Evolutionary conservation across 139 green algal genomes (phyloP), one percentile per base, ranked within the genome.

Genomic region (Coccomyxa sp.): DNA sequence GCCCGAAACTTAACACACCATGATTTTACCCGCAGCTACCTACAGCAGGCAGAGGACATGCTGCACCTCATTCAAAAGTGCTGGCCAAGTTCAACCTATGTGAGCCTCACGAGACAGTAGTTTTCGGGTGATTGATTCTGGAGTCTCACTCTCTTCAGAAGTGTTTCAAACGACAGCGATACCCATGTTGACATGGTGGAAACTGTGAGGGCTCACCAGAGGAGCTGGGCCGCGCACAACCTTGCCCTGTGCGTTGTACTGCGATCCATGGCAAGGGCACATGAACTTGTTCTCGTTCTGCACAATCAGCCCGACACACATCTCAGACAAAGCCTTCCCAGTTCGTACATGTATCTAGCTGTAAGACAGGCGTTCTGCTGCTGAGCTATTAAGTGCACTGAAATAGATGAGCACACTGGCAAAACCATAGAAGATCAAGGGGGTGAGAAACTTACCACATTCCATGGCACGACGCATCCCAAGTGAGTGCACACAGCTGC

Each of bases 241-340:
- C 92, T 98, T 98, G 90, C 97, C 97, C 87, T 98, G 85, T 60
- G 79, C 74, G 90, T 99, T 97, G 93, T 99, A 99, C 89, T 98
- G 97, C 58, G 94, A 98, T 81, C 97, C 97, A 90, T 99, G 97
- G 95, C 97, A 99, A 31, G 97, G 97, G 95, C 97, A 99, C 92
- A 96, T 98, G 94, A 99, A 99, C 95, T 99, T 98, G 91, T 99
- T 99, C 93, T 99, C 96, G 67, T 93, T 95, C 88, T 95, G 89
- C 78, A 83, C 1, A 14, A 74, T 0, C 21, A 74, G 14, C 11
- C 13, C 18, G 0, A 79, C 14, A 82, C n/a, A 13, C 0, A 17
- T 67, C 59, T 78, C 66, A 83, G 80, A 77, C 14, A 12, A 30
- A 25, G 78, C 57, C 38, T 30, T n/a, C 38, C 38, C 38, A 51